These are phyloP conservation scores for Tolypocladium nubicola DNA, from an alignment of 2,329 filamentous ascomycete species.

Conservation along the genomic window DNA sequence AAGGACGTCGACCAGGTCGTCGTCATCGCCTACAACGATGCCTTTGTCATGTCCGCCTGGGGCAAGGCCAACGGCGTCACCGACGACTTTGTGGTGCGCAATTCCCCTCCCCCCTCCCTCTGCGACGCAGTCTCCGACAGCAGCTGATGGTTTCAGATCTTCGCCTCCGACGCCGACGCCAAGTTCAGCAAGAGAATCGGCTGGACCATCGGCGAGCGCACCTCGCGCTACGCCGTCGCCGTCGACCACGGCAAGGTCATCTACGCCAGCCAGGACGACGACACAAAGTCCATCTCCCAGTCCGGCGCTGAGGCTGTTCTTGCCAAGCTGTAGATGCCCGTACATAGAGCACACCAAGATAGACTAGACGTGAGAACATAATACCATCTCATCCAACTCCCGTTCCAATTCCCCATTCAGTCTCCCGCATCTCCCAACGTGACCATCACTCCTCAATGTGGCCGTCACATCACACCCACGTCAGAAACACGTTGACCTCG, in stretches of 20 bases:
- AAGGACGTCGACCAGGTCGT: slow-evolving; percentile 79
- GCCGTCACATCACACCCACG: not conserved
- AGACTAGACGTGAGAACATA: not conserved
- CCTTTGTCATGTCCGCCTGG: slow-evolving; percentile 82
- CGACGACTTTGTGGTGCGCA: slow-evolving; percentile 50
- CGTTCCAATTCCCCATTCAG: not conserved
- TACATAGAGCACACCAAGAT: not conserved
- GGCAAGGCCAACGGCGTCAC: slow-evolving; percentile 76
- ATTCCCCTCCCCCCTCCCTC: too few relatives aligned
- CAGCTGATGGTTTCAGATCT: slow-evolving; percentile 37
- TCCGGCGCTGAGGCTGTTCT: slow-evolving; percentile 45
- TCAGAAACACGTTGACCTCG: not conserved
- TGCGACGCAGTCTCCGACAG: not conserved
- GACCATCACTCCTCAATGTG: too few relatives aligned
- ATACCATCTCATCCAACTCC: not conserved
- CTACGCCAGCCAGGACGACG: slow-evolving; percentile 67
- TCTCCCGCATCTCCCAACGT: not conserved
- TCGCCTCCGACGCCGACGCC: slow-evolving; percentile 59
- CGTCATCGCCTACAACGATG: slow-evolving; percentile 76
- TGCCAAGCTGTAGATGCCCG: slow-evolving; percentile 34
- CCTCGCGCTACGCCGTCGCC: slow-evolving; percentile 69
- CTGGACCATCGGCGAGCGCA: slow-evolving; percentile 67
- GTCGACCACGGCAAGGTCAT: slow-evolving; percentile 74
- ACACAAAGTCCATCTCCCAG: slow-evolving; percentile 28
- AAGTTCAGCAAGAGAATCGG: slow-evolving; percentile 70